Conservation (phyloP, 169 alveolate genomes). For the Cryptosporidium tyzzeri region DNA sequence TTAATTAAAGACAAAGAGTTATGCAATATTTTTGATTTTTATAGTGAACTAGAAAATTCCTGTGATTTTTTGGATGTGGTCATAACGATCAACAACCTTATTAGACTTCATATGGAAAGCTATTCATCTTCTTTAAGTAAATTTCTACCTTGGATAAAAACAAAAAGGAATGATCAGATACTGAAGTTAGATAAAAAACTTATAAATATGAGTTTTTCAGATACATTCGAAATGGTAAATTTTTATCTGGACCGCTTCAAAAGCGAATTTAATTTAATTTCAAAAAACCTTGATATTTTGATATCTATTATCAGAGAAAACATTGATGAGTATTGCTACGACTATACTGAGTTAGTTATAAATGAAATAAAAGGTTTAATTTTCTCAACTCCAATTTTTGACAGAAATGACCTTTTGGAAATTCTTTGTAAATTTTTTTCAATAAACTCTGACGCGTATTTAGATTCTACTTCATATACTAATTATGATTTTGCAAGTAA, state of each 20-base stretch:
- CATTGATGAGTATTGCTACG: background rate
- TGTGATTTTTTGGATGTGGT: constrained; percentile 34
- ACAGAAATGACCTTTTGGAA: constrained; percentile 12
- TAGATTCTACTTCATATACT: background rate
- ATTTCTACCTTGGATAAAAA: constrained; percentile 31
- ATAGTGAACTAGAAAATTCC: background rate
- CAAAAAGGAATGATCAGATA: background rate
- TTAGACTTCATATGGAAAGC: background rate
- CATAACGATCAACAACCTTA: background rate
- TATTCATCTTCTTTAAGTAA: background rate
- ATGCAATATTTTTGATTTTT: constrained; percentile 30
- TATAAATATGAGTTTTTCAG: background rate
- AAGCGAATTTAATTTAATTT: background rate
- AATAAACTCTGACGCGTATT: background rate
- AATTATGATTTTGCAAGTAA: background rate
- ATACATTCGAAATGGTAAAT: constrained; percentile 7
- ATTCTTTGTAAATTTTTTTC: constrained; percentile 21
- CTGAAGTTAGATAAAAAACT: background rate
- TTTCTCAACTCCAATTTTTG: constrained; percentile 2
- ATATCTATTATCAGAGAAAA: background rate
- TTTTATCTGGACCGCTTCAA: constrained; percentile 9
- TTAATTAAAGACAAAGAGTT: constrained; percentile 33
- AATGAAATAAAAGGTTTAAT: background rate
- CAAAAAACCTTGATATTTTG: constrained; percentile 17
- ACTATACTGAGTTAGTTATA: background rate